Evolutionary conservation across 257 asterid genomes (phyloP).

Genomic region (Solanum rostratum): DNA sequence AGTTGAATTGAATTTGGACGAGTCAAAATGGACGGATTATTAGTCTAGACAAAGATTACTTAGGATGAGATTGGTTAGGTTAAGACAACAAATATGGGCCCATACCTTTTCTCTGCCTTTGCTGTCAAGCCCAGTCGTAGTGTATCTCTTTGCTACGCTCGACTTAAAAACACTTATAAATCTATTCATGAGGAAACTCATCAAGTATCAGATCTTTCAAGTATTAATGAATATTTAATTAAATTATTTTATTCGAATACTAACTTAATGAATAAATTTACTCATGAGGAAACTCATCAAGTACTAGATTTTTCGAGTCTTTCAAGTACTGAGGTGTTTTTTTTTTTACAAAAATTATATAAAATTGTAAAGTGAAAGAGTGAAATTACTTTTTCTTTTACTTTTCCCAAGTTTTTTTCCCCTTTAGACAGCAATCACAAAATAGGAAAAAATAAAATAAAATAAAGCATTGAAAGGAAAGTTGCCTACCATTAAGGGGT

Average conservation of each 20-base stretch:
- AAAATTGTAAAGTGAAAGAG: conserved; percentile 1
- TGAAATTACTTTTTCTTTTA: conserved; percentile 19
- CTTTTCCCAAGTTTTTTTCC: conserved; percentile 1
- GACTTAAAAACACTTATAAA: not conserved
- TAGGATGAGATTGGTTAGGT: not conserved
- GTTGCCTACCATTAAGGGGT: conserved; percentile 45
- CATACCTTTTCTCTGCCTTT: not conserved
- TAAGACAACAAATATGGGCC: not conserved
- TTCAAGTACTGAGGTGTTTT: no score
- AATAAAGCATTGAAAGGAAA: conserved; percentile 8
- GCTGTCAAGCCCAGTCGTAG: not conserved
- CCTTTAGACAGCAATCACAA: conserved; percentile 34
- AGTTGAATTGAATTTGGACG: not conserved
- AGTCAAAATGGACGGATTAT: not conserved
- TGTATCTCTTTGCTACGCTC: not conserved
- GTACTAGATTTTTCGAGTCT: no score
- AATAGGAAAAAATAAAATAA: not conserved
- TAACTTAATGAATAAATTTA: not conserved
- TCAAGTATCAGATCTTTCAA: not conserved
- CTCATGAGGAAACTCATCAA: no score
- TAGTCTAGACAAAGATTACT: not conserved
- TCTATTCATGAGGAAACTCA: not conserved
- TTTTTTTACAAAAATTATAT: not conserved
- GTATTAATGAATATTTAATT: not conserved
- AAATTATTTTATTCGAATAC: not conserved